Base-by-base conservation (phyloP, 192 early-diverging fungal species). In the Rhizophagus sp. region DNA sequence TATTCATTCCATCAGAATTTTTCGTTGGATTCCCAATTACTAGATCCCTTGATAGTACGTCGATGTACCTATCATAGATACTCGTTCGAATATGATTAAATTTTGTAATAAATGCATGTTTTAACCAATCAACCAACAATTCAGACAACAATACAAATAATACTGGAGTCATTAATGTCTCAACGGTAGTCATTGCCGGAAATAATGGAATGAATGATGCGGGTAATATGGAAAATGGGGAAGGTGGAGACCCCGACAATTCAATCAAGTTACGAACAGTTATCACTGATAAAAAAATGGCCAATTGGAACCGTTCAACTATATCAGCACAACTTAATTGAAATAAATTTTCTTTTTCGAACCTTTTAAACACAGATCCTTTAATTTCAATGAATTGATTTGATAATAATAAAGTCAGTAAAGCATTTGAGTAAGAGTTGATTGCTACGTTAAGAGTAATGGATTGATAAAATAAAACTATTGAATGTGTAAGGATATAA, bases 361-460 rank as follows among this genome's bases (percentile, higher is more conserved):
- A 98, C 68, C 91, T 92, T 79, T 99, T 99, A 77, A 98, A 99
- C 8, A 99, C 98, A 62, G 92, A 93, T 76, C 95, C 92, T 80
- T 99, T 99, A 83, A 99, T 97, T 81, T 99, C 98, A 10, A 96
- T 95, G 90, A 99, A 99, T 86, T 98, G 98, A 80, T 98, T 98
- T 47, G 93, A 94, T 52, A 99, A 91, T 27, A 99, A 88, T 47
- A 99, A 81, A n/a, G 96, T 94, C 41, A 99, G 83, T 30, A 99
- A 85, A 9, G 95, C 95, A 83, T 98, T 97, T 76, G 95, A 95
- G 80, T 98, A 97, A 17, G 94, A 96, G 84, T 99, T 99, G 79
- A 98, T 93, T 4, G 97, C 94, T 9, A 98, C 97, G 81, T 98
- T 97, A 68, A 98, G 88, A 10, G 97, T 97, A 80, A 98, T 96